Percentiles rank a stretch among this genome's conserved stretches.
Conservation (phyloP, 352 stramenopile species). For the Phytopythium sindhum region DNA sequence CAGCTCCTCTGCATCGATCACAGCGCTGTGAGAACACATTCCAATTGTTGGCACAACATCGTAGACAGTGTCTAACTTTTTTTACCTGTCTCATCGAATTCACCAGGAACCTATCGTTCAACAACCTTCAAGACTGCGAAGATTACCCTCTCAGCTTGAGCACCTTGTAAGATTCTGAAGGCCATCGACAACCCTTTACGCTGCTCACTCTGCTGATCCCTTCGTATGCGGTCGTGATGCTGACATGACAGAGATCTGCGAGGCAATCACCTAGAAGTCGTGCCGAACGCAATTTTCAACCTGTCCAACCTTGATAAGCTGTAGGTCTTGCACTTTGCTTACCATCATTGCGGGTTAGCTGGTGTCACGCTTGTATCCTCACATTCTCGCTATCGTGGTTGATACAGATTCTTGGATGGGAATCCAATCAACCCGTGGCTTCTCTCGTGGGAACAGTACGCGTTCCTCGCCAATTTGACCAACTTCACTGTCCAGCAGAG, state of each 20-base stretch:
- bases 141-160: slow-evolving; percentile 11
- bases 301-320: slow-evolving; percentile 16
- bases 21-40: slow-evolving; percentile 11
- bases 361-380: not conserved
- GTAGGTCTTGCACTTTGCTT: slow-evolving; percentile 6
- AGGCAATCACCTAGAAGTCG: slow-evolving; percentile 11
- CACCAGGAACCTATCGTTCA: slow-evolving; percentile 20
- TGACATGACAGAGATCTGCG: slow-evolving; percentile 12
- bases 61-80: not conserved
- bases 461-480: slow-evolving; percentile 27
- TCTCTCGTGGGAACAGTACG: slow-evolving; percentile 17
- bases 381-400: not conserved
- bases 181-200: not conserved
- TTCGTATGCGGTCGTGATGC: not conserved
- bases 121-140: slow-evolving; percentile 14
- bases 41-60: not conserved
- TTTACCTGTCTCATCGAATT: not conserved
- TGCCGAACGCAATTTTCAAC: slow-evolving; percentile 9
- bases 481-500: slow-evolving; percentile 32
- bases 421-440: slow-evolving; percentile 34
- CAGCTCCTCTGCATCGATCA: slow-evolving; percentile 4
- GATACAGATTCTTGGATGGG: slow-evolving; percentile 23
- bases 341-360: not conserved
- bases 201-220: not conserved
- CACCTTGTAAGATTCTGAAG: slow-evolving; percentile 14